Percentiles rank a stretch among this genome's conserved stretches.
These are phyloP conservation scores for Geranomyces variabilis DNA, from an alignment of 192 early-diverging fungal species.

Conservation along the genomic window DNA sequence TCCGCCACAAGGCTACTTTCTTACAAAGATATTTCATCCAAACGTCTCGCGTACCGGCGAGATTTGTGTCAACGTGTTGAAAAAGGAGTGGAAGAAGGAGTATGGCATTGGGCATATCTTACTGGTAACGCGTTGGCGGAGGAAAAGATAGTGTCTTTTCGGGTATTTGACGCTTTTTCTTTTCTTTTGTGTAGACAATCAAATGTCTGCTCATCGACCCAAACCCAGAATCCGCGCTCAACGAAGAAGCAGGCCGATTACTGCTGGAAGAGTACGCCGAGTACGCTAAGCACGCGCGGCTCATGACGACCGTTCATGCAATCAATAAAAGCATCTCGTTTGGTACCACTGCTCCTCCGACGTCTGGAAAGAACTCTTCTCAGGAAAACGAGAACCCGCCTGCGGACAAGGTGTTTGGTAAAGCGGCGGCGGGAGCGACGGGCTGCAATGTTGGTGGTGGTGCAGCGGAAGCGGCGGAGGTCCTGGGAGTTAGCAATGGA, in stretches of 20 bases:
- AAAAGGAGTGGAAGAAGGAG: slow-evolving; percentile 94
- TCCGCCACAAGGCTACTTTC: slow-evolving; percentile 84
- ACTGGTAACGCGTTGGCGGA: slow-evolving; percentile 69
- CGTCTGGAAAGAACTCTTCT: neutral
- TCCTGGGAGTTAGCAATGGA: slow-evolving; percentile 18
- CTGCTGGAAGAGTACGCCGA: slow-evolving; percentile 85
- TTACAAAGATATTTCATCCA: slow-evolving; percentile 97
- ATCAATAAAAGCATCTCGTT: slow-evolving; percentile 13
- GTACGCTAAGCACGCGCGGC: slow-evolving; percentile 76
- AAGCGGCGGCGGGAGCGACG: neutral
- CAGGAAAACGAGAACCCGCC: neutral
- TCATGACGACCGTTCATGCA: slow-evolving; percentile 86
- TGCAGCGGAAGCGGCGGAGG: slow-evolving; percentile 11
- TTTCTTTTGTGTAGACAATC: slow-evolving; percentile 67
- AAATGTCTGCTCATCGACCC: slow-evolving; percentile 94
- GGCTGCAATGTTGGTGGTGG: neutral
- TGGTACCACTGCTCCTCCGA: neutral
- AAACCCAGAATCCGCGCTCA: slow-evolving; percentile 94
- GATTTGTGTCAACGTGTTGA: slow-evolving; percentile 94
- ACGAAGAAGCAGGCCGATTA: slow-evolving; percentile 91
- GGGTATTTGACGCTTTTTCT: too few species aligned
- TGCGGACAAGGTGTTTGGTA: neutral
- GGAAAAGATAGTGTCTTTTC: too few species aligned
- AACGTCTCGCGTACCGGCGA: slow-evolving; percentile 88
- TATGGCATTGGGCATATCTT: slow-evolving; percentile 83